phyloP scores from a whole-genome alignment of 1,284 basidiomycete species.

The Sporisorium iseilematis-ciliati region DNA sequence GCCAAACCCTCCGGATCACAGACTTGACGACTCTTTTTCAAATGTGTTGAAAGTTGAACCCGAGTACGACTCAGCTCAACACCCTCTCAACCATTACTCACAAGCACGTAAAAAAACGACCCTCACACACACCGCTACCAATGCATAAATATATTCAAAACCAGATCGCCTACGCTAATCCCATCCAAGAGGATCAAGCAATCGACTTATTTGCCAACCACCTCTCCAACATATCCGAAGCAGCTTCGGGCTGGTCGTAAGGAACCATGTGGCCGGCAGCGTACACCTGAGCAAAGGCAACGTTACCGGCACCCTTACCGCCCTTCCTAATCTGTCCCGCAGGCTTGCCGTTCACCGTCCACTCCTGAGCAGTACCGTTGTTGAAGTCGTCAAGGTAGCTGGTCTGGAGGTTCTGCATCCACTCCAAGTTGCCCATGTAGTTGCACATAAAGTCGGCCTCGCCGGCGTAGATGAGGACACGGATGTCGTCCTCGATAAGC shows the following conservation, averaged over 20 bases:
- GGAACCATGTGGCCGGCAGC: constrained; percentile 72
- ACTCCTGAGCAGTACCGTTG: constrained; percentile 51
- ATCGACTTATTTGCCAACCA: constrained; percentile 73
- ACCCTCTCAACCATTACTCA: neutral
- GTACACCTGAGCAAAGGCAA: constrained; percentile 56
- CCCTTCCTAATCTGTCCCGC: constrained; percentile 60
- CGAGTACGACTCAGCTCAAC: no score
- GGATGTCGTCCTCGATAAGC: constrained; percentile 80
- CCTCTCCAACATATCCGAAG: constrained; percentile 75
- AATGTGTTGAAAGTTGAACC: no score
- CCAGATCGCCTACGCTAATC: no score
- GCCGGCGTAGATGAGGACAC: constrained; percentile 85
- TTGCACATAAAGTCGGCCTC: constrained; percentile 80
- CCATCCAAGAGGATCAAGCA: constrained; percentile 16
- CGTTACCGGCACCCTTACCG: constrained; percentile 62
- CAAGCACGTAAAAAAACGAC: neutral
- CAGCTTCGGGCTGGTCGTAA: constrained; percentile 82
- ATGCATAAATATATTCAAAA: neutral
- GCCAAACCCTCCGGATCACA: no score
- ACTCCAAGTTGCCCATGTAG: constrained; percentile 65
- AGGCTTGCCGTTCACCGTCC: constrained; percentile 54
- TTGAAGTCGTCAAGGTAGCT: constrained; percentile 58
- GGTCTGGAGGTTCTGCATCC: constrained; percentile 61
- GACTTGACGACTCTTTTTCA: no score
- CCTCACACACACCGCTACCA: no score